Evolutionary conservation across 2,329 filamentous ascomycete species (phyloP).

Genomic region (Teratosphaeria gauchensis): DNA sequence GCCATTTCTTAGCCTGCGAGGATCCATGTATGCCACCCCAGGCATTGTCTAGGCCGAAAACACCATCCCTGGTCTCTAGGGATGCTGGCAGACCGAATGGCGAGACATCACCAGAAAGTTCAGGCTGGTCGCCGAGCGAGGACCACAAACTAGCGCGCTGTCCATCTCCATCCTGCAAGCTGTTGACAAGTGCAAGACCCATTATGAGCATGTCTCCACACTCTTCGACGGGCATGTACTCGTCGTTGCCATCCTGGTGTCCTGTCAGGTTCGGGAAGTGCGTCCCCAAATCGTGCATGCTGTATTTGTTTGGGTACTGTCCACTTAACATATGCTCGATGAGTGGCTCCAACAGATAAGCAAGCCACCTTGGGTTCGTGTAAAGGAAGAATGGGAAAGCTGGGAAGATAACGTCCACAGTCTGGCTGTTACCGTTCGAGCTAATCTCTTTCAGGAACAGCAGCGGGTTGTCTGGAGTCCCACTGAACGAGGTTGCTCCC

Average conservation of each 20-base stretch:
- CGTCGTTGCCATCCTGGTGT: constrained; percentile 59
- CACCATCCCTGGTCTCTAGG: constrained; percentile 41
- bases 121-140: constrained; percentile 26
- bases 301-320: constrained; percentile 74
- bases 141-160: constrained; percentile 52
- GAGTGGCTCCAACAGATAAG: constrained; percentile 68
- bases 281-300: constrained; percentile 65
- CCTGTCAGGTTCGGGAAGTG: constrained; percentile 71
- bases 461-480: constrained; percentile 57
- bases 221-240: constrained; percentile 69
- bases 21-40: constrained; percentile 49
- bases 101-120: constrained; percentile 29
- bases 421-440: constrained; percentile 76
- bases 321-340: constrained; percentile 74
- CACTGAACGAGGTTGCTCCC: constrained; percentile 57
- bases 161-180: constrained; percentile 51
- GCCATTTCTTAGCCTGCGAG: constrained; percentile 53
- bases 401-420: constrained; percentile 71
- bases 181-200: constrained; percentile 63
- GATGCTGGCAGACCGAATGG: constrained; percentile 35
- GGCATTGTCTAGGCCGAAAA: constrained; percentile 50
- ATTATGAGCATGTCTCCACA: constrained; percentile 64
- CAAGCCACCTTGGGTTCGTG: constrained; percentile 71
- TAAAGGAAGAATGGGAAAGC: constrained; percentile 81
- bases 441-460: constrained; percentile 73